Evolutionary conservation across 2,329 filamentous ascomycete genomes (phyloP).

Genomic region (Madurella fahalii): DNA sequence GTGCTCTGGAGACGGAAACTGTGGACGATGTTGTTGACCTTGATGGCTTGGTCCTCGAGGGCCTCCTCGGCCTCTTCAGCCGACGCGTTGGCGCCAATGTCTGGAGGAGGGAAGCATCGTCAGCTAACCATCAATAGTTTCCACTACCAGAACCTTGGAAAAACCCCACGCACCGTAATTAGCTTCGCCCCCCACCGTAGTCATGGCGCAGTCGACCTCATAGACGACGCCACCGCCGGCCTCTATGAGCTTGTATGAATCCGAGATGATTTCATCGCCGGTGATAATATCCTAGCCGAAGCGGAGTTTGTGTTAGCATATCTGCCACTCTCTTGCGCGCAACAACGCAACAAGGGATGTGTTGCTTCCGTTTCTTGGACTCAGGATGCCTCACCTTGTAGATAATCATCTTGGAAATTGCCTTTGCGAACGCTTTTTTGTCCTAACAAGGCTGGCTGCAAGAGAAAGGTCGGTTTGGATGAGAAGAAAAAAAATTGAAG

Average conservation of each 20-base stretch:
- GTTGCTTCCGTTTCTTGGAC: constrained; percentile 2
- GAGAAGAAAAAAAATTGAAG: constrained; percentile 25
- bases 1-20: constrained; percentile 84
- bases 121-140: background rate
- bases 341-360: background rate
- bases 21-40: constrained; percentile 90
- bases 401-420: constrained; percentile 65
- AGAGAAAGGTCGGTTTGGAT: constrained; percentile 11
- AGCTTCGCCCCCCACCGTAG: constrained; percentile 73
- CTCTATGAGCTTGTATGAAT: constrained; percentile 82
- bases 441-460: constrained; percentile 18
- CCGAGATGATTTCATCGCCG: constrained; percentile 94
- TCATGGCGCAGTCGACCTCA: constrained; percentile 90
- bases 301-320: constrained; percentile 25
- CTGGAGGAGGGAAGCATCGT: constrained; percentile 36
- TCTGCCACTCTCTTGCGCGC: constrained; percentile 2
- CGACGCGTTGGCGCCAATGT: constrained; percentile 94
- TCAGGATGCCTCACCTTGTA: constrained; percentile 52
- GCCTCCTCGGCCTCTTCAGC: constrained; percentile 82
- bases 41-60: constrained; percentile 63
- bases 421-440: constrained; percentile 14
- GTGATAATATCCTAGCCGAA: constrained; percentile 72
- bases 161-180: constrained; percentile 58
- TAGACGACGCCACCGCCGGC: constrained; percentile 77
- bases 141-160: background rate